A percentile compares a stretch with the other conserved stretches of the same genome.
These are phyloP conservation scores for Boletus edulis DNA, from an alignment of 768 basidiomycete genomes.

Conservation along the genomic window DNA sequence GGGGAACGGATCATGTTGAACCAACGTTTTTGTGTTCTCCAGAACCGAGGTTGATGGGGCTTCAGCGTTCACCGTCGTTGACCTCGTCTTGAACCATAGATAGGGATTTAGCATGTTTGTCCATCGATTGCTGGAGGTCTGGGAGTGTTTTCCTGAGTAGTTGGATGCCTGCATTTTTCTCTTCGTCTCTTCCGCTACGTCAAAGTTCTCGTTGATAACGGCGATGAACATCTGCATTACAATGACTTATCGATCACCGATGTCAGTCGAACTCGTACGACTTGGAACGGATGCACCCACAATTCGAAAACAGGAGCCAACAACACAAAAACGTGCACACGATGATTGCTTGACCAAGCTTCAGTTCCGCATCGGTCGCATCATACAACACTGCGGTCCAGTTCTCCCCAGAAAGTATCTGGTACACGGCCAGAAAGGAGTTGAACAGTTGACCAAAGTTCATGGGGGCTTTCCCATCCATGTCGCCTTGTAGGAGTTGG, in stretches of 20 bases:
- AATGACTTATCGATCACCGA: slow-evolving; percentile 56
- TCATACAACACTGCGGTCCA: slow-evolving; percentile 80
- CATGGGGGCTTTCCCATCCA: slow-evolving; percentile 49
- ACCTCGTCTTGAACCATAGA: slow-evolving; percentile 72
- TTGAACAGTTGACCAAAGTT: slow-evolving; percentile 84
- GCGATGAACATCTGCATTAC: slow-evolving; percentile 96
- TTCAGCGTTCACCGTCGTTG: slow-evolving; percentile 69
- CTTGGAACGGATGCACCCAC: slow-evolving; percentile 42
- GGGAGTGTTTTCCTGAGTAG: slow-evolving; percentile 60
- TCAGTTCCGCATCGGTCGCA: slow-evolving; percentile 57
- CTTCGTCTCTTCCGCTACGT: slow-evolving; percentile 89
- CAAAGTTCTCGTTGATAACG: slow-evolving; percentile 95
- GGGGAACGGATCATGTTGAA: slow-evolving; percentile 54
- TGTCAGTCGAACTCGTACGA: background rate
- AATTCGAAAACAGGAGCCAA: slow-evolving; percentile 93
- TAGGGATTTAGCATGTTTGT: slow-evolving; percentile 81
- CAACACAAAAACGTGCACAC: slow-evolving; percentile 68
- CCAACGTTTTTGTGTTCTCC: slow-evolving; percentile 75
- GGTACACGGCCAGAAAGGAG: slow-evolving; percentile 82
- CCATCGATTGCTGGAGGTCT: slow-evolving; percentile 54
- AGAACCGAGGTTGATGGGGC: slow-evolving; percentile 70
- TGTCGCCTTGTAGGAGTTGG: slow-evolving; percentile 85
- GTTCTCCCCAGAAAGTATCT: slow-evolving; percentile 91
- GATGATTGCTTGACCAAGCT: slow-evolving; percentile 66
- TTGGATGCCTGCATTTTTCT: slow-evolving; percentile 73